Conservation (phyloP, 164 flowering plant species). For the Euptelea pleiosperma region DNA sequence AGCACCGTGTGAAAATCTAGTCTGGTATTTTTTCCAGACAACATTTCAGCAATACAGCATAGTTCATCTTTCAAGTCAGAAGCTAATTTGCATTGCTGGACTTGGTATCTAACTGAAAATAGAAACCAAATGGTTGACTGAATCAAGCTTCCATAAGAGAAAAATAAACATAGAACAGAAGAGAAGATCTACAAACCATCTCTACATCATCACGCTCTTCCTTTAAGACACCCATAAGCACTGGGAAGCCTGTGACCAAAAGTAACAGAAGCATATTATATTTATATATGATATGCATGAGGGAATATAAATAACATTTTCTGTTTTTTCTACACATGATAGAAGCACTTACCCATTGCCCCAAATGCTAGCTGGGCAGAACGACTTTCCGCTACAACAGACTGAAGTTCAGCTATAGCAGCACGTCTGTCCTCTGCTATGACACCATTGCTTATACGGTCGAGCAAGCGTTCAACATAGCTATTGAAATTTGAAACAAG, state of each 20-base stretch:
- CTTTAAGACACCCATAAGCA: constrained; percentile 71
- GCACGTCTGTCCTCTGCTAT: constrained; percentile 87
- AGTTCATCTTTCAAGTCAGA: neutral
- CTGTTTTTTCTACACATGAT: neutral
- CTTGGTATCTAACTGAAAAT: neutral
- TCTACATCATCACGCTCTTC: constrained; percentile 95
- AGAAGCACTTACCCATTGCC: constrained; percentile 66
- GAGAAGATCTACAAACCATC: constrained; percentile 51
- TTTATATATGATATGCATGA: no score
- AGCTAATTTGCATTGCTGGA: neutral
- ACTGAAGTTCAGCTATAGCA: constrained; percentile 86
- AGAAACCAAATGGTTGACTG: neutral
- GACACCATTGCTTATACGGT: constrained; percentile 89
- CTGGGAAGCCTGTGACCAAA: constrained; percentile 77
- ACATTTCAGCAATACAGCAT: neutral
- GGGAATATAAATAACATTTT: neutral
- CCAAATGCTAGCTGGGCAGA: constrained; percentile 95
- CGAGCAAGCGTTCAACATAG: constrained; percentile 87
- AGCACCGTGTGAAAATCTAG: neutral
- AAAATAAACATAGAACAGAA: constrained; percentile 6
- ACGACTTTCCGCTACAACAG: constrained; percentile 82
- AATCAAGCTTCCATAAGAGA: neutral
- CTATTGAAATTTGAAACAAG: constrained; percentile 26
- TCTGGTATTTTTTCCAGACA: neutral
- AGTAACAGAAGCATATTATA: constrained; percentile 6